Evolutionary conservation across 768 basidiomycete species (phyloP).

Genomic region (Suillus occidentalis): DNA sequence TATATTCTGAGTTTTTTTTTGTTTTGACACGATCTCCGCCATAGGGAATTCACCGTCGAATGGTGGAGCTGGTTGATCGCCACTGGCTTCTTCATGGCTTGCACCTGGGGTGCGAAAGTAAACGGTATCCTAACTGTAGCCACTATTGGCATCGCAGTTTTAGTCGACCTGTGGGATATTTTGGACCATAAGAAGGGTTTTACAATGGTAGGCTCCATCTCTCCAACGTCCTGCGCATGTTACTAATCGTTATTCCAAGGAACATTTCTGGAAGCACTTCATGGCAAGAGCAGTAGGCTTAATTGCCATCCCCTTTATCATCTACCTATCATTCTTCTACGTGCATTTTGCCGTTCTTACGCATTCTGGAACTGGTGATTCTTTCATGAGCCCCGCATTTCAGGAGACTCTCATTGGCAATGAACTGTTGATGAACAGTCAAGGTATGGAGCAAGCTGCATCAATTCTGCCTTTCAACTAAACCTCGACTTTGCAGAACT

Average conservation of each 20-base stretch:
- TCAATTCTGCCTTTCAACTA: background rate
- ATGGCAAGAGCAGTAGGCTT: constrained; percentile 79
- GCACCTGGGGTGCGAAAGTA: constrained; percentile 97
- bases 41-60: constrained; percentile 79
- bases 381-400: constrained; percentile 97
- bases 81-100: constrained; percentile 92
- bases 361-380: constrained; percentile 88
- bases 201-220: constrained; percentile 58
- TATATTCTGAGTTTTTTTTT: constrained; percentile 1
- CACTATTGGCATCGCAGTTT: constrained; percentile 86
- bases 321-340: constrained; percentile 96
- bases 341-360: constrained; percentile 88
- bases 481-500: constrained; percentile 61
- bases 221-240: background rate
- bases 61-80: constrained; percentile 96
- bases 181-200: constrained; percentile 81
- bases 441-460: constrained; percentile 57
- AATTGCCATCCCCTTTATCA: constrained; percentile 82
- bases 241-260: constrained; percentile 43
- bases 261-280: constrained; percentile 90
- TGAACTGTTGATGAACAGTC: constrained; percentile 86
- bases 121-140: constrained; percentile 92
- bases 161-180: constrained; percentile 93
- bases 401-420: constrained; percentile 94
- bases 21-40: constrained; percentile 9